phyloP scores from a whole-genome alignment of 139 green algal species.

The Chlamydomonas incerta region DNA sequence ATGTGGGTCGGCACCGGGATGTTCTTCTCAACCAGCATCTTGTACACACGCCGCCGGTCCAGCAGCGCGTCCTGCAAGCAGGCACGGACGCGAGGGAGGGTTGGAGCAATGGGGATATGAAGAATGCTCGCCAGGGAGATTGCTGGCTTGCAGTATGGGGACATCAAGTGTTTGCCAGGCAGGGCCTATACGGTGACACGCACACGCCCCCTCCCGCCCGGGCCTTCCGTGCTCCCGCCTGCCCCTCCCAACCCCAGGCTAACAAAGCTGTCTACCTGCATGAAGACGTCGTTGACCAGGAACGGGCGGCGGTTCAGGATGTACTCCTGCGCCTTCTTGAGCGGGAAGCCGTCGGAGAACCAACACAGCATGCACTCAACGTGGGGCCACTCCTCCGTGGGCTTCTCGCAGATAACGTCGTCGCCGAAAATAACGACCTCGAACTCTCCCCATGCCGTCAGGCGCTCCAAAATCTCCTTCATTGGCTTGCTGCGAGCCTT shows the following conservation, averaged over 20 bases:
- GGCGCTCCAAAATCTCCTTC: constrained; percentile 87
- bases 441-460: constrained; percentile 90
- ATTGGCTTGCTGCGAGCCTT: constrained; percentile 94
- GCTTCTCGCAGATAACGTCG: constrained; percentile 83
- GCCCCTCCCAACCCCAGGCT: too few relatives aligned
- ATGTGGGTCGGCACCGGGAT: constrained; percentile 94
- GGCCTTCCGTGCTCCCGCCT: too few relatives aligned
- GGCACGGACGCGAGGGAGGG: too few relatives aligned
- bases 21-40: constrained; percentile 77
- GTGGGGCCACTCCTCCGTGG: constrained; percentile 92
- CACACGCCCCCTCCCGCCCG: too few relatives aligned
- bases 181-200: too few relatives aligned
- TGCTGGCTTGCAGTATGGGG: too few relatives aligned
- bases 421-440: constrained; percentile 90
- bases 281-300: constrained; percentile 93
- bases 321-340: constrained; percentile 84
- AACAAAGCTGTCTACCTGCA: constrained; percentile 65
- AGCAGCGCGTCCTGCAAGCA: constrained; percentile 86
- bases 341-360: constrained; percentile 95
- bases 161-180: too few relatives aligned
- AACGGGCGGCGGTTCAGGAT: constrained; percentile 82
- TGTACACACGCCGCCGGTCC: constrained; percentile 90
- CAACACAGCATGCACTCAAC: constrained; percentile 93
- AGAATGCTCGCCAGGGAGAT: too few relatives aligned
- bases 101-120: too few relatives aligned